These are phyloP conservation scores for Ligustrum vulgare DNA, from an alignment of 257 asterid genomes.

Conservation along the genomic window DNA sequence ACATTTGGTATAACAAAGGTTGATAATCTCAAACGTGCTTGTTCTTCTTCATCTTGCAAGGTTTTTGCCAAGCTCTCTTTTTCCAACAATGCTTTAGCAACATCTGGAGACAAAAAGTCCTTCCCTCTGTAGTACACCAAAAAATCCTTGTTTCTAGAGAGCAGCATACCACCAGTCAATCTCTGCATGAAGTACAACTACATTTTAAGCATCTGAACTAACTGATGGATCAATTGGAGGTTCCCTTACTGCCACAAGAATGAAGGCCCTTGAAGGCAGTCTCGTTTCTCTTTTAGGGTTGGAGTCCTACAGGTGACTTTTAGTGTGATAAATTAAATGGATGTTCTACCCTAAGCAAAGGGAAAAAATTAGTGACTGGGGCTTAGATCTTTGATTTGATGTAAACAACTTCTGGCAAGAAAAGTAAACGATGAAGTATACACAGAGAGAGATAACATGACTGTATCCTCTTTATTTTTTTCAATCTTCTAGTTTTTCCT, in stretches of 20 bases:
- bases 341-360: neutral
- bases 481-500: neutral
- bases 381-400: neutral
- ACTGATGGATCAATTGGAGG: neutral
- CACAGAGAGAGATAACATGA: neutral
- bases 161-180: slow-evolving; percentile 82
- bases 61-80: slow-evolving; percentile 78
- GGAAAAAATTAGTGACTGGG: neutral
- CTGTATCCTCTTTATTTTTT: neutral
- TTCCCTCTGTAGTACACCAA: slow-evolving; percentile 91
- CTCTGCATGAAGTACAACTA: slow-evolving; percentile 51
- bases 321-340: neutral
- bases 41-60: slow-evolving; percentile 93
- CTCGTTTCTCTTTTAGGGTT: neutral
- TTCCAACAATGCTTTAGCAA: slow-evolving; percentile 83
- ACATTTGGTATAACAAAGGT: slow-evolving; percentile 36
- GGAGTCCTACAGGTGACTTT: neutral
- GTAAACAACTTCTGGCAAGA: neutral
- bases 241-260: neutral
- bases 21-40: slow-evolving; percentile 69
- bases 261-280: neutral
- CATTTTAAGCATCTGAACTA: neutral
- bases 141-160: slow-evolving; percentile 93
- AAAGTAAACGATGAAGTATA: neutral
- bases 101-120: slow-evolving; percentile 82